Evolutionary conservation across 2,329 filamentous ascomycete species (phyloP), one percentile per base, ranked within the genome.

Genomic region (Trichoderma semiorbis): DNA sequence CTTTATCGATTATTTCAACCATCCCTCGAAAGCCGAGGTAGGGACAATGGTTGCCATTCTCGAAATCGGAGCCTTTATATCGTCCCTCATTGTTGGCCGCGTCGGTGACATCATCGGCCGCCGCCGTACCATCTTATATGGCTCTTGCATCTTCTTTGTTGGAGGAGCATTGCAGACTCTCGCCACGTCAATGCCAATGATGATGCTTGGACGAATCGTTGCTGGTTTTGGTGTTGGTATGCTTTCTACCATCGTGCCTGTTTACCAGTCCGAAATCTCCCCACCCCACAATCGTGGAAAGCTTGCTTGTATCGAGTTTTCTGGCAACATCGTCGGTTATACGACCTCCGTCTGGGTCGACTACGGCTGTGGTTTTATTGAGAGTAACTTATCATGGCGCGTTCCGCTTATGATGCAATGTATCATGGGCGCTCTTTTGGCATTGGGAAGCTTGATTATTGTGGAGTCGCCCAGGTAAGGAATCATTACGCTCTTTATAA

Each of bases 31-130:
- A 77, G 93, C 94, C 61, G 90, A 97, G 80, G 91, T 99, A 72
- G 96, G 95, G 72, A 98, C 95, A 32, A 98, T 98, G 92, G 96
- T 99, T 72, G 95, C 96, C 75, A 98, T 99, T 77, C 88, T 99
- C 72, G 95, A 98, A 83, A 86, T 98, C 68, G 96, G 96, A 72
- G 96, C 96, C 47, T 92, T 99, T 74, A 92, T 97, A 77, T 92
- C 95, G 24, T 98, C 95, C 1, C 83, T 99, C 12, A 81, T 91
- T 34, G 94, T 98, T 43, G 96, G 96, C 64, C 91, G 92, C 74
- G 89, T 98, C 71, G 96, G 96, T 75, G 96, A 99, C 80, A 88
- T 97, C 71, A 93, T 98, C 74, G 96, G 96, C 70, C 90, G 96
- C 73, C 89, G 94, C 74, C 92, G 87, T 79, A 98, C 95, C 7